Conservation (phyloP, 179 eudicot genomes). For the Drosera spatulata region DNA sequence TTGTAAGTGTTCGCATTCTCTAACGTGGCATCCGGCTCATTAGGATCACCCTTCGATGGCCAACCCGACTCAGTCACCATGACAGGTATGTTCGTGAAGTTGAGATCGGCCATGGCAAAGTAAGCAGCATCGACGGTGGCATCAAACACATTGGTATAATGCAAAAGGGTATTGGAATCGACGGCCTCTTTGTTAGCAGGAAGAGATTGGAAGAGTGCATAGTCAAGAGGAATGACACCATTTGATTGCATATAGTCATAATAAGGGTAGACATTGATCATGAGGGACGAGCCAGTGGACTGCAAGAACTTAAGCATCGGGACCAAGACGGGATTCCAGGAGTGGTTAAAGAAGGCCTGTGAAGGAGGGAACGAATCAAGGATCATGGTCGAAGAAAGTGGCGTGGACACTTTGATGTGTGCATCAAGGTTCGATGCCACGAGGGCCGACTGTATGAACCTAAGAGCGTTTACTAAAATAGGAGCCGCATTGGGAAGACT, state of each 20-base stretch:
- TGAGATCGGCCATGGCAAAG: constrained; percentile 73
- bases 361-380: constrained; percentile 93
- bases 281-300: constrained; percentile 53
- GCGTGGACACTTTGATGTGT: constrained; percentile 75
- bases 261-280: constrained; percentile 83
- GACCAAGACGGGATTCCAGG: constrained; percentile 44
- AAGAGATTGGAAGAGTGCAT: constrained; percentile 70
- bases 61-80: constrained; percentile 86
- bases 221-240: constrained; percentile 84
- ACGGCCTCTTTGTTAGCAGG: constrained; percentile 78
- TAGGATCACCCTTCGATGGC: constrained; percentile 79
- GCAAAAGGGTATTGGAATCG: constrained; percentile 75
- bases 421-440: constrained; percentile 66
- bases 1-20: constrained; percentile 87
- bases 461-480: constrained; percentile 50
- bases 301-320: constrained; percentile 72
- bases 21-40: constrained; percentile 68
- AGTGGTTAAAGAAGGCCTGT: constrained; percentile 78
- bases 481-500: constrained; percentile 66
- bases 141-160: constrained; percentile 76
- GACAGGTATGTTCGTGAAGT: constrained; percentile 67
- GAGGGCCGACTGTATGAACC: constrained; percentile 65
- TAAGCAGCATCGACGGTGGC: constrained; percentile 91
- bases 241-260: constrained; percentile 75
- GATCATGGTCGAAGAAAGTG: constrained; percentile 59